Base-by-base conservation (phyloP, 371 early-diverging fungal genomes). In the Actinomortierella wolfii region DNA sequence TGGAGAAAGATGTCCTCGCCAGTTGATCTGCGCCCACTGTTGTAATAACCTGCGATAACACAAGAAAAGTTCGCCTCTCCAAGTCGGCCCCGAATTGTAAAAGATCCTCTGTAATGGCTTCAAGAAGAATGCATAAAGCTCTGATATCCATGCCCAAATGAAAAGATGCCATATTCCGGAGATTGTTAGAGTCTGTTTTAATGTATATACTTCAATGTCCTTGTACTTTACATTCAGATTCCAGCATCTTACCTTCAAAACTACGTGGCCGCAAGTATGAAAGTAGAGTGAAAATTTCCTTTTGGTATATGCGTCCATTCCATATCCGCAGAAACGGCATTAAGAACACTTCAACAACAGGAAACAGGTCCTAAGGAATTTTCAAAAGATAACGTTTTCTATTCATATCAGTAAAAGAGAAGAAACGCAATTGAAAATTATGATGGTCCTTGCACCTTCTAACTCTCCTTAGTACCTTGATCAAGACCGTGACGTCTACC, bases 391-490 rank as follows among this genome's bases (percentile, higher is more conserved):
- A n/a, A n/a, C n/a, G n/a, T n/a, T n/a, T n/a, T n/a, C n/a, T n/a
- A n/a, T n/a, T n/a, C n/a, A n/a, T n/a, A n/a, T n/a, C n/a, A n/a
- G n/a, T n/a, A n/a, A n/a, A n/a, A n/a, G n/a, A n/a, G n/a, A n/a
- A n/a, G n/a, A n/a, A n/a, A n/a, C n/a, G n/a, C n/a, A n/a, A n/a
- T n/a, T n/a, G n/a, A n/a, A n/a, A n/a, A n/a, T n/a, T n/a, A n/a
- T n/a, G n/a, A n/a, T n/a, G n/a, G n/a, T n/a, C n/a, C n/a, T n/a
- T n/a, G 23, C n/a, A 9, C 11, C 43, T 29, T 11, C 17, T 49
- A 34, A 34, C n/a, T n/a, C n/a, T n/a, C n/a, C n/a, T n/a, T n/a
- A n/a, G n/a, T 79, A 79, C 83, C 75, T 80, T 82, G 23, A 81
- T 68, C 54, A 80, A 79, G 2, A 58, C 75, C 6, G 82, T 70